Percentiles rank a stretch among this genome's conserved stretches.
Evolutionary conservation across 768 basidiomycete genomes (phyloP).

Genomic region (Xerocomus potaroensis): DNA sequence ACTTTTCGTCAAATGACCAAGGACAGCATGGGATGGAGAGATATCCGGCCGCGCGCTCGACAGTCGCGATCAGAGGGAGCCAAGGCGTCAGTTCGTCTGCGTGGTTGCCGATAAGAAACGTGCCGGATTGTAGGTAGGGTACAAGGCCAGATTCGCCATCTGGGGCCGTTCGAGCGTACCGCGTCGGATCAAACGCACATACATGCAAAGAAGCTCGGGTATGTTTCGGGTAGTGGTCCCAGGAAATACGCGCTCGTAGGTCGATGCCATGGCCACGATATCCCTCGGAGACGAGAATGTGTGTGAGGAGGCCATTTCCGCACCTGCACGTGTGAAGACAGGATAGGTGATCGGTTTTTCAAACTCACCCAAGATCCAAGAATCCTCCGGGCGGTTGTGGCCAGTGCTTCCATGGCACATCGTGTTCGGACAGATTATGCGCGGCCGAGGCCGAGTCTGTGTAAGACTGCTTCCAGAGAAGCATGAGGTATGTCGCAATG

Average conservation of each 20-base stretch:
- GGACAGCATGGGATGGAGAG: constrained; percentile 88
- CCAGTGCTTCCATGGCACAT: constrained; percentile 64
- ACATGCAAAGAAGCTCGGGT: constrained; percentile 64
- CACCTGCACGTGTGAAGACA: constrained; percentile 45
- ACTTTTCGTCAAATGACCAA: constrained; percentile 72
- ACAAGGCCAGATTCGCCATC: background rate
- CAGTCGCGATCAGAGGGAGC: constrained; percentile 77
- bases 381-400: constrained; percentile 82
- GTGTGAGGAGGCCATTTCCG: constrained; percentile 89
- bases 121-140: constrained; percentile 38
- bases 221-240: constrained; percentile 65
- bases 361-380: constrained; percentile 75
- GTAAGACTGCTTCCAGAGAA: constrained; percentile 83
- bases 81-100: constrained; percentile 96
- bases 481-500: constrained; percentile 89
- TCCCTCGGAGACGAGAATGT: constrained; percentile 81
- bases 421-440: background rate
- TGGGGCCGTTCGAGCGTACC: background rate
- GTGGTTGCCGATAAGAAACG: constrained; percentile 91
- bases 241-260: constrained; percentile 78
- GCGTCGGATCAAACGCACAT: constrained; percentile 63
- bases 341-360: background rate
- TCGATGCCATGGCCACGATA: constrained; percentile 85
- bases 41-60: constrained; percentile 59
- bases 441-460: background rate